A percentile compares a stretch with the other conserved stretches of the same genome.
Evolutionary conservation across 805 yeast species (phyloP).

Genomic region (Yarrowia alimentaria): DNA sequence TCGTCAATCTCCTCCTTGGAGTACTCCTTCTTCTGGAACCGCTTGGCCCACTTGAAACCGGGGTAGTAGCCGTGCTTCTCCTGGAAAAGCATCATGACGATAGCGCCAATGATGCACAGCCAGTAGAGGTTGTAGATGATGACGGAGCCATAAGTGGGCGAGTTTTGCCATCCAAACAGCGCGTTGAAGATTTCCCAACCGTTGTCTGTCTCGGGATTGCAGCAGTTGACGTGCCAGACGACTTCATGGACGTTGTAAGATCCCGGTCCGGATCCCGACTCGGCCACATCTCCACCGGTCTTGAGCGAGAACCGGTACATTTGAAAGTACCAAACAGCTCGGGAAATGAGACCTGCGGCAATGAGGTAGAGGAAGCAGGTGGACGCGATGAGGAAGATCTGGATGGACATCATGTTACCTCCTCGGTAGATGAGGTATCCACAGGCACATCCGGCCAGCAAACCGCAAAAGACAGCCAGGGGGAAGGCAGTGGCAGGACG

Average conservation of each 20-base stretch:
- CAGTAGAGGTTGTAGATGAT: conserved; percentile 87
- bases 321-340: conserved; percentile 91
- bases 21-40: conserved; percentile 32
- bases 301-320: conserved; percentile 56
- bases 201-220: conserved; percentile 85
- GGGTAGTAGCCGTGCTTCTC: conserved; percentile 84
- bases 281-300: conserved; percentile 95
- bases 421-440: conserved; percentile 76
- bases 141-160: conserved; percentile 92
- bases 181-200: conserved; percentile 99
- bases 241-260: conserved; percentile 75
- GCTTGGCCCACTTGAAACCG: conserved; percentile 49
- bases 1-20: conserved; percentile 42
- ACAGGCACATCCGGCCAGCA: conserved; percentile 69
- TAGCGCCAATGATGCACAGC: conserved; percentile 58
- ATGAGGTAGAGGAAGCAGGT: conserved; percentile 87
- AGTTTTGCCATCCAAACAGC: conserved; percentile 93
- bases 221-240: conserved; percentile 97
- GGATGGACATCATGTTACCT: conserved; percentile 80
- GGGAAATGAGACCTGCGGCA: conserved; percentile 88
- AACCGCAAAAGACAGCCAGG: conserved; percentile 85
- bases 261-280: conserved; percentile 91
- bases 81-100: conserved; percentile 69
- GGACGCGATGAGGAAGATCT: conserved; percentile 79
- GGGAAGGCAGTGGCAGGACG: conserved; percentile 75